phyloP scores from a whole-genome alignment of 2,329 filamentous ascomycete genomes.

The Trichoderma guizhouense region DNA sequence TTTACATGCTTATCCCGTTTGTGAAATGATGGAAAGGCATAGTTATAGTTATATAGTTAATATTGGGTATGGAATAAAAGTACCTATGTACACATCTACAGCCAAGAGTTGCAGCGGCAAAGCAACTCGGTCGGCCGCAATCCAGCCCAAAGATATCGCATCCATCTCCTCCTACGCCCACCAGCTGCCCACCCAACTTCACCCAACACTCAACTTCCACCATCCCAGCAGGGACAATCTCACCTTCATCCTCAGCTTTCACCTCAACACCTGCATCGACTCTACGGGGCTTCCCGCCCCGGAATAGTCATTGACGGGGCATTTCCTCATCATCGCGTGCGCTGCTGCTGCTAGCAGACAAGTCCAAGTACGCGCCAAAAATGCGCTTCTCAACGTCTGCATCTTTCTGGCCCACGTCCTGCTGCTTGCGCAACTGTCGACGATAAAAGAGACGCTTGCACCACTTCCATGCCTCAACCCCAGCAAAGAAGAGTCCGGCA shows the following conservation, averaged over 20 bases:
- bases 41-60: neutral
- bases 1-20: neutral
- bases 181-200: neutral
- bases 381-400: neutral
- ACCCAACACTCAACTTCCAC: neutral
- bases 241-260: neutral
- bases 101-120: neutral
- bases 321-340: neutral
- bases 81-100: neutral
- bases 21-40: neutral
- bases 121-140: neutral
- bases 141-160: neutral
- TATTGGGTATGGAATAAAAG: neutral
- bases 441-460: conserved; percentile 44
- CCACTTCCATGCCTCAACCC: conserved; percentile 58
- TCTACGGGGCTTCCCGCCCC: neutral
- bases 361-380: neutral
- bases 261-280: rapidly evolving
- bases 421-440: neutral
- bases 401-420: neutral
- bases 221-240: neutral
- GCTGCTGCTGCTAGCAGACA: neutral
- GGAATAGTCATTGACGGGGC: neutral
- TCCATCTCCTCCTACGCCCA: neutral
- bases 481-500: conserved; percentile 54